Evolutionary conservation across 805 yeast species (phyloP).

Genomic region (Candida krabiensis): DNA sequence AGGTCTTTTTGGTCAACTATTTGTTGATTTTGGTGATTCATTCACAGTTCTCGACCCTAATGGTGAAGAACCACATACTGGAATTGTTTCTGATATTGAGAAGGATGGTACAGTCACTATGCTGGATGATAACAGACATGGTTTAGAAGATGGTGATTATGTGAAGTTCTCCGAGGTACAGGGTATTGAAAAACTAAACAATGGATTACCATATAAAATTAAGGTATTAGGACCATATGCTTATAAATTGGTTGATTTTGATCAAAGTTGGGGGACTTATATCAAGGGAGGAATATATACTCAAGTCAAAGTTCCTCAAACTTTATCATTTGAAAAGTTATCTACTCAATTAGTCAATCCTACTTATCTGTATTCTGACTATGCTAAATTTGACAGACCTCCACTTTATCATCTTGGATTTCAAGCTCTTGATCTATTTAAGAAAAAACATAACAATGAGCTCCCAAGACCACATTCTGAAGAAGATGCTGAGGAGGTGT

Average conservation of each 20-base stretch:
- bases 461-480: conserved; percentile 78
- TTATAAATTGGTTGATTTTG: conserved; percentile 62
- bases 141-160: conserved; percentile 86
- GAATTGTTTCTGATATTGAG: conserved; percentile 89
- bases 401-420: conserved; percentile 88
- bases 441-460: conserved; percentile 55
- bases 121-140: conserved; percentile 90
- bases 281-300: conserved; percentile 85
- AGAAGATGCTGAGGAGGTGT: conserved; percentile 69
- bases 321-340: conserved; percentile 62
- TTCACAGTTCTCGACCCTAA: conserved; percentile 81
- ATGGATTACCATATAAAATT: conserved; percentile 70
- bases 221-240: conserved; percentile 95
- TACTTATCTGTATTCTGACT: conserved; percentile 79
- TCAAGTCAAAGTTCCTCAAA: conserved; percentile 83
- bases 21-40: conserved; percentile 84
- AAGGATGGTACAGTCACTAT: conserved; percentile 88
- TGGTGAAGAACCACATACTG: conserved; percentile 90
- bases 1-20: conserved; percentile 86
- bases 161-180: conserved; percentile 85
- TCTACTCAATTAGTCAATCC: conserved; percentile 69
- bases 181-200: conserved; percentile 74
- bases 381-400: conserved; percentile 92
- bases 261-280: conserved; percentile 59
- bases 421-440: conserved; percentile 82